A percentile compares a stretch with the other conserved stretches of the same genome.
These are phyloP conservation scores for Pilatotrama ljubarskyi DNA, from an alignment of 768 basidiomycete genomes.

Conservation along the genomic window DNA sequence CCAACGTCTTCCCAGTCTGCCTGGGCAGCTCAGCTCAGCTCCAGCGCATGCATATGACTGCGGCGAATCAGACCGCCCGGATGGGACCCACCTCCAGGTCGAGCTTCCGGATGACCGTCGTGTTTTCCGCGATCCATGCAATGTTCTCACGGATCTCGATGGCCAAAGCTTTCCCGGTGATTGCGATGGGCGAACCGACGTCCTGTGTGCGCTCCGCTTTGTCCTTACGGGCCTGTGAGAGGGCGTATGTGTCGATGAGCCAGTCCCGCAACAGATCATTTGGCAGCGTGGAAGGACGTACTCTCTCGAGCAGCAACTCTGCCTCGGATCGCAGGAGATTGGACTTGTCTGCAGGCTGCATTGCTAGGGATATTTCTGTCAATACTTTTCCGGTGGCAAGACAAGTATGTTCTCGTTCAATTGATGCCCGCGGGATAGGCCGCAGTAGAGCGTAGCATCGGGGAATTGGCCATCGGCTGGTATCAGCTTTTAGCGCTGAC, in stretches of 20 bases:
- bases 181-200: constrained; percentile 76
- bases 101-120: constrained; percentile 68
- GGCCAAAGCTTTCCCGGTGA: constrained; percentile 73
- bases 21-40: constrained; percentile 2
- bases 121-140: constrained; percentile 90
- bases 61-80: background rate
- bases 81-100: constrained; percentile 66
- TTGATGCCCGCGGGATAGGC: constrained; percentile 8
- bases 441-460: no score
- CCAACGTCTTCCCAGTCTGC: background rate
- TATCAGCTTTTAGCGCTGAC: no score
- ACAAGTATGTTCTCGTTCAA: constrained; percentile 4
- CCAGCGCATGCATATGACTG: background rate
- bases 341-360: constrained; percentile 29
- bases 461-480: no score
- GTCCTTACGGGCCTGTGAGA: constrained; percentile 58
- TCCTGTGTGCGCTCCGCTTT: constrained; percentile 73
- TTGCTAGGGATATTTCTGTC: constrained; percentile 6
- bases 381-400: no score
- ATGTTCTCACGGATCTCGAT: constrained; percentile 62
- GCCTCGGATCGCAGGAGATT: constrained; percentile 76
- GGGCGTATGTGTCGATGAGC: no score
- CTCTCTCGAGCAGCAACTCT: constrained; percentile 62
- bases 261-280: no score
- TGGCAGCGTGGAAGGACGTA: constrained; percentile 33